A percentile compares a stretch with the other conserved stretches of the same genome.
Evolutionary conservation across 2,329 filamentous ascomycete genomes (phyloP).

Genomic region (Penicillium sp.): DNA sequence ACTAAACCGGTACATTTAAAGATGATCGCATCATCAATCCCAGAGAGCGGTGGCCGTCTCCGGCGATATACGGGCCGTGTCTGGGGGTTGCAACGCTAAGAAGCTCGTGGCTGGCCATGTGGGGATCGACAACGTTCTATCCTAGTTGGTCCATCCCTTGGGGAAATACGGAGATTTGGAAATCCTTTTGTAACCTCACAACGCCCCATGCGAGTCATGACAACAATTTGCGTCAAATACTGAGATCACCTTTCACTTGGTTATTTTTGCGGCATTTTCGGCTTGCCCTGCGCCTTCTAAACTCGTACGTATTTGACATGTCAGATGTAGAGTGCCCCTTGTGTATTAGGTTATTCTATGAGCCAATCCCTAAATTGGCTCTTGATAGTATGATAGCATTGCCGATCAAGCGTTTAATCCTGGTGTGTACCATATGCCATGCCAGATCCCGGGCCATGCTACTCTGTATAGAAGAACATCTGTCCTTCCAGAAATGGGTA

Average conservation of each 20-base stretch:
- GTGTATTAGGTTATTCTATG: not conserved
- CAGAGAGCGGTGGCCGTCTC: not conserved
- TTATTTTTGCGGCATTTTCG: not conserved
- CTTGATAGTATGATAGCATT: not conserved
- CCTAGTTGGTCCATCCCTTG: not conserved
- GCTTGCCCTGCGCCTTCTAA: not conserved
- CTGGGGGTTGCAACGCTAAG: conserved; percentile 1
- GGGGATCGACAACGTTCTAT: conserved; percentile 6
- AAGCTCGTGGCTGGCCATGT: conserved; percentile 12
- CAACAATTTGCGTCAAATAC: not conserved
- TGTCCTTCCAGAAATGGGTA: not conserved
- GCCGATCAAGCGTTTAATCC: not conserved
- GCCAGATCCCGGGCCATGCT: not conserved
- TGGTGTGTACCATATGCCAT: not conserved
- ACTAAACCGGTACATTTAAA: not conserved
- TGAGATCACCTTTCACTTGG: not conserved
- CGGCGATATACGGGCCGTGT: not conserved
- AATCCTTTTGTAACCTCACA: not conserved
- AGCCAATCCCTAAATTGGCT: not conserved
- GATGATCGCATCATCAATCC: conserved; percentile 1
- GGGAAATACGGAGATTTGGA: not conserved
- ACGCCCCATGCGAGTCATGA: not conserved
- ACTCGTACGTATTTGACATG: not conserved
- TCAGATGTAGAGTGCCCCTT: not conserved
- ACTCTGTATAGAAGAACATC: not conserved